phyloP scores from a whole-genome alignment of 768 basidiomycete species.

The Vishniacozyma victoriae region DNA sequence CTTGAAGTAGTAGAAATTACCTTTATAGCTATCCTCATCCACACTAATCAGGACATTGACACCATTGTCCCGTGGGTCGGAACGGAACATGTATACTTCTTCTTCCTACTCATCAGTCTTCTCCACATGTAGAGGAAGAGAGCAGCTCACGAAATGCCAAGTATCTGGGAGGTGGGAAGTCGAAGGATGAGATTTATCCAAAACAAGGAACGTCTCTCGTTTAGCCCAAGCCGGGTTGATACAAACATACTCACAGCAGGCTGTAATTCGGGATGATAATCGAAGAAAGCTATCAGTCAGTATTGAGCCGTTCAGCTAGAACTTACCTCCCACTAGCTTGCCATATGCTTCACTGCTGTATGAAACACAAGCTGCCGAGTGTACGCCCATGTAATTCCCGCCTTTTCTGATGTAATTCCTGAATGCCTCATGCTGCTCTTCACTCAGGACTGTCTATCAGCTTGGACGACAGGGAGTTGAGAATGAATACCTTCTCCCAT shows the following conservation, averaged over 20 bases:
- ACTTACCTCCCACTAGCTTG: slow-evolving; percentile 58
- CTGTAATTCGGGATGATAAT: slow-evolving; percentile 64
- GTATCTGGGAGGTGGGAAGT: slow-evolving; percentile 51
- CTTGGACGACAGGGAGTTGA: too few relatives aligned
- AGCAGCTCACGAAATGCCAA: slow-evolving; percentile 43
- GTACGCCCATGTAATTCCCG: slow-evolving; percentile 66
- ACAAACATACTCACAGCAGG: slow-evolving; percentile 53
- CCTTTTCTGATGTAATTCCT: slow-evolving; percentile 62
- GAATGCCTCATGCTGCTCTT: slow-evolving; percentile 57
- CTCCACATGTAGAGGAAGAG: neutral
- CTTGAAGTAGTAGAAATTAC: slow-evolving; percentile 48
- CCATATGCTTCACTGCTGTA: slow-evolving; percentile 58
- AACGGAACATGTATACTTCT: slow-evolving; percentile 61
- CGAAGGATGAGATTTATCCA: slow-evolving; percentile 59
- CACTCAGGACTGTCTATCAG: slow-evolving; percentile 63
- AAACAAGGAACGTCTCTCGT: slow-evolving; percentile 56
- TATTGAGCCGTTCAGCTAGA: too few relatives aligned
- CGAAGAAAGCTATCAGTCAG: slow-evolving; percentile 64
- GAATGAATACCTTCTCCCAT: slow-evolving; percentile 59
- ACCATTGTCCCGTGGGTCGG: slow-evolving; percentile 62
- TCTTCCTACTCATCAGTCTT: slow-evolving; percentile 32
- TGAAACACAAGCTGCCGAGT: slow-evolving; percentile 61
- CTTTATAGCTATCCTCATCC: slow-evolving; percentile 60
- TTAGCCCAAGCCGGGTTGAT: too few relatives aligned
- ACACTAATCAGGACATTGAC: slow-evolving; percentile 61